These are phyloP conservation scores for Cystobasidium pallidum DNA, from an alignment of 1,284 basidiomycete species.

Conservation along the genomic window DNA sequence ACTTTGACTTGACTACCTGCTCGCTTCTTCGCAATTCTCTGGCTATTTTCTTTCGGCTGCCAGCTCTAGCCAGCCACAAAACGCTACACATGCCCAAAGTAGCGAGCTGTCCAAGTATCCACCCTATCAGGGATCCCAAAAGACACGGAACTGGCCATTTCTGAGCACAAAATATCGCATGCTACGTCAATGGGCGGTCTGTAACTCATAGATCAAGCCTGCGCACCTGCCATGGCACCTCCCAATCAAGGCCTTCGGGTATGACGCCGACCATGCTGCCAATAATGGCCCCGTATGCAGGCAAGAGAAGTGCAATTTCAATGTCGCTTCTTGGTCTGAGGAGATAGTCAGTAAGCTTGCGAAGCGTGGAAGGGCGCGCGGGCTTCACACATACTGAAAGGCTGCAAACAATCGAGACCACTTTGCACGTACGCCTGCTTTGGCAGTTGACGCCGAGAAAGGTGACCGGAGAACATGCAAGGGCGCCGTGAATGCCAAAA, in stretches of 20 bases:
- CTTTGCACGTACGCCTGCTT: slow-evolving; percentile 52
- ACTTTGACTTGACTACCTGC: background rate
- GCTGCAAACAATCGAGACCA: slow-evolving; percentile 80
- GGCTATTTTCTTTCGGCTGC: slow-evolving; percentile 1
- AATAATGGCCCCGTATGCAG: slow-evolving; percentile 69
- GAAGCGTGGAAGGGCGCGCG: no score
- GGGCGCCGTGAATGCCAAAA: slow-evolving; percentile 68
- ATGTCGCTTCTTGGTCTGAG: slow-evolving; percentile 67
- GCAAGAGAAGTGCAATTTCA: slow-evolving; percentile 78
- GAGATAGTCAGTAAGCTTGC: background rate
- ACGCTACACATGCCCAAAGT: slow-evolving; percentile 9
- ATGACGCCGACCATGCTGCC: slow-evolving; percentile 79
- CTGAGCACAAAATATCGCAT: background rate
- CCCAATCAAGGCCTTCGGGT: slow-evolving; percentile 90
- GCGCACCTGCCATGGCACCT: slow-evolving; percentile 88
- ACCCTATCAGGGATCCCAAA: slow-evolving; percentile 1
- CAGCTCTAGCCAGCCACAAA: background rate
- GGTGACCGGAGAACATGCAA: slow-evolving; percentile 74
- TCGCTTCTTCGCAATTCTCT: background rate
- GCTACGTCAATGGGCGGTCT: no score
- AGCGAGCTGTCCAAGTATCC: slow-evolving; percentile 19
- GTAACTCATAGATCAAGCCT: no score
- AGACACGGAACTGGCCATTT: slow-evolving; percentile 32
- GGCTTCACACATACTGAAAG: slow-evolving; percentile 67
- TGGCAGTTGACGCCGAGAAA: slow-evolving; percentile 55